Conservation (phyloP, 2,329 filamentous ascomycete genomes). For the Hymenoscyphus fructigenus region DNA sequence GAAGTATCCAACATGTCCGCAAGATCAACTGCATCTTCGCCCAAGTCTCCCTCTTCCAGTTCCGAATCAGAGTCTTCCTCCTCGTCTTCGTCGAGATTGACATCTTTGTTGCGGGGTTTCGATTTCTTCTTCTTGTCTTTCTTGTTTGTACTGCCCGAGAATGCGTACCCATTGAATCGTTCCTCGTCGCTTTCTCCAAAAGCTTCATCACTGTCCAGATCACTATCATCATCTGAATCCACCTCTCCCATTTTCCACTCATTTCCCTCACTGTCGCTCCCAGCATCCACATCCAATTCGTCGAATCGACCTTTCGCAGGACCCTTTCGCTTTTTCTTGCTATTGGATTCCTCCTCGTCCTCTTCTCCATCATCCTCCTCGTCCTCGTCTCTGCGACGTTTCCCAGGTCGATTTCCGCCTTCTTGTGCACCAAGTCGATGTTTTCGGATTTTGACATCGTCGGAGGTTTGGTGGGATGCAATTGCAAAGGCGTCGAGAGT, state of each 20-base stretch:
- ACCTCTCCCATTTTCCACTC: slow-evolving; percentile 67
- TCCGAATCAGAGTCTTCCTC: slow-evolving; percentile 42
- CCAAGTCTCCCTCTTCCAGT: slow-evolving; percentile 69
- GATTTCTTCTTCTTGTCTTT: slow-evolving; percentile 49
- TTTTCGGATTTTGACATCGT: slow-evolving; percentile 51
- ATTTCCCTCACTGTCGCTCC: slow-evolving; percentile 68
- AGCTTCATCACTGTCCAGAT: slow-evolving; percentile 70
- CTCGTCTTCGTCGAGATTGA: slow-evolving; percentile 51
- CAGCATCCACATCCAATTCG: slow-evolving; percentile 53
- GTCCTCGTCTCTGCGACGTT: slow-evolving; percentile 43
- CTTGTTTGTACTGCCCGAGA: slow-evolving; percentile 56
- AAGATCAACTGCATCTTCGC: slow-evolving; percentile 43
- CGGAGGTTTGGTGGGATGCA: slow-evolving; percentile 56
- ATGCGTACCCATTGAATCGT: slow-evolving; percentile 65
- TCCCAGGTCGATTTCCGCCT: slow-evolving; percentile 41
- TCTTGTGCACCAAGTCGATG: slow-evolving; percentile 57
- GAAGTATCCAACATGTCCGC: slow-evolving; percentile 35
- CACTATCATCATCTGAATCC: slow-evolving; percentile 64
- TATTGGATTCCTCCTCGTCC: slow-evolving; percentile 40
- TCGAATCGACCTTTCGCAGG: slow-evolving; percentile 34
- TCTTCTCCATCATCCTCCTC: slow-evolving; percentile 46
- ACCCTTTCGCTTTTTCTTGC: slow-evolving; percentile 36
- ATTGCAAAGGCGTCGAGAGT: slow-evolving; percentile 59
- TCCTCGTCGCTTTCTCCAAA: slow-evolving; percentile 72
- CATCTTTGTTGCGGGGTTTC: slow-evolving; percentile 44